Evolutionary conservation across 495 filamentous ascomycete species (phyloP).

Genomic region (Penicillium waksmanii): DNA sequence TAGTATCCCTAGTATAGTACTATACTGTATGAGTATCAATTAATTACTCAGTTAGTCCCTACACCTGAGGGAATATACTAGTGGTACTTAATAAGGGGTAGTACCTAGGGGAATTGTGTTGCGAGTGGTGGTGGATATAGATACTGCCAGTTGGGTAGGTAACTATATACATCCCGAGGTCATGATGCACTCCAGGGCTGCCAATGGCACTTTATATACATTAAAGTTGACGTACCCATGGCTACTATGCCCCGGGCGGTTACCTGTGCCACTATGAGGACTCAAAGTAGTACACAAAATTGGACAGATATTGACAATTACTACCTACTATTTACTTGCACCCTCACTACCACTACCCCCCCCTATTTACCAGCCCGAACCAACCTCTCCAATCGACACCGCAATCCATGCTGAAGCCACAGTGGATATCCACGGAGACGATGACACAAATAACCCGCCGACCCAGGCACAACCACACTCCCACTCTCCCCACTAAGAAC

Average conservation of each 20-base stretch:
- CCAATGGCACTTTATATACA: no score
- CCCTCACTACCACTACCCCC: not conserved
- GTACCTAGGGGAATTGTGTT: no score
- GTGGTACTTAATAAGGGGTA: no score
- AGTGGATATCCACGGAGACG: slow-evolving; percentile 41
- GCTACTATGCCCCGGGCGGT: no score
- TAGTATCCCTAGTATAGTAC: not conserved
- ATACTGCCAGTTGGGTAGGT: no score
- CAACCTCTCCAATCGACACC: slow-evolving; percentile 36
- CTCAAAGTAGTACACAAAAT: not conserved
- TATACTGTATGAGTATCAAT: not conserved
- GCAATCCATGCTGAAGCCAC: slow-evolving; percentile 46
- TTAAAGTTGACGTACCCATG: no score
- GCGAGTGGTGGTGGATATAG: no score
- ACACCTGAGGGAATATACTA: no score
- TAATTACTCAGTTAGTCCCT: no score
- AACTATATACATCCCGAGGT: no score
- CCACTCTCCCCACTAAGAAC: slow-evolving; percentile 60
- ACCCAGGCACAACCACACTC: slow-evolving; percentile 58
- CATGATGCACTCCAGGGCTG: no score
- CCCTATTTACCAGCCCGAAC: slow-evolving; percentile 26
- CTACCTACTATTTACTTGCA: no score
- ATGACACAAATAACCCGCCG: slow-evolving; percentile 35
- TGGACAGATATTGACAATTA: not conserved
- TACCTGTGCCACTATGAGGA: slow-evolving; percentile 17